Base-by-base conservation (phyloP, 1,284 basidiomycete genomes). In the Entoloma clypeatum region DNA sequence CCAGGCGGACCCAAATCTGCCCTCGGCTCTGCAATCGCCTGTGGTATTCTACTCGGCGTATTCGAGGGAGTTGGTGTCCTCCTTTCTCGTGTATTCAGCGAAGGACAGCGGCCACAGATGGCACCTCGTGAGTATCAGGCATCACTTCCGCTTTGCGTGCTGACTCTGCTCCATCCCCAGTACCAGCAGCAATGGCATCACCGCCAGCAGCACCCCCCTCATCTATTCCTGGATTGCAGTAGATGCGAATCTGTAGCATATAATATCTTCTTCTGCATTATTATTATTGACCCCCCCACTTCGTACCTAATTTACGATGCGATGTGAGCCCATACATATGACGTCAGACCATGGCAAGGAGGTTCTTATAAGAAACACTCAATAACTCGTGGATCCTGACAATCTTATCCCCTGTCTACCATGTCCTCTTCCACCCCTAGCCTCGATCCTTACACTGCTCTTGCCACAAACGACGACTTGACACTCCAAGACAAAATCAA, bases 21-120 rank as follows among this genome's bases (percentile, higher is more conserved):
- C 11, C 70, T 98, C 33, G 86, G 87, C 10, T 92, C 87, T 16
- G 95, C 95, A 7, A 79, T 99, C 43, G 92, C 92, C 36, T 98
- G 95, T 61, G 96, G 93, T 63, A 94, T 99, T 51, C 72, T 99
- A 16, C 77, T 99, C 13, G 95, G 95, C 55, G 94, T 97, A 18
- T 97, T 95, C 57, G 92, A 94, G 63, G 94, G 95, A 59, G 90
- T 95, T 6, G 92, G 92, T 53, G 91, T 94, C 4, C 69, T 96
- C 13, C 69, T 95, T 47, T 83, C 81, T 41, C 75, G 91, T 45
- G 79, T 92, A 51, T 87, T 92, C 66, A 87, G 84, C 50, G 87
- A 91, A 59, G 78, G 79, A 47, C 83, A 86, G 58, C 74, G 85
- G 56, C 88, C 85, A 50, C 84, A 86, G 56, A 69, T 86, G 60